phyloP scores from a whole-genome alignment of 2,329 filamentous ascomycete species.

The Septoria petroselini region DNA sequence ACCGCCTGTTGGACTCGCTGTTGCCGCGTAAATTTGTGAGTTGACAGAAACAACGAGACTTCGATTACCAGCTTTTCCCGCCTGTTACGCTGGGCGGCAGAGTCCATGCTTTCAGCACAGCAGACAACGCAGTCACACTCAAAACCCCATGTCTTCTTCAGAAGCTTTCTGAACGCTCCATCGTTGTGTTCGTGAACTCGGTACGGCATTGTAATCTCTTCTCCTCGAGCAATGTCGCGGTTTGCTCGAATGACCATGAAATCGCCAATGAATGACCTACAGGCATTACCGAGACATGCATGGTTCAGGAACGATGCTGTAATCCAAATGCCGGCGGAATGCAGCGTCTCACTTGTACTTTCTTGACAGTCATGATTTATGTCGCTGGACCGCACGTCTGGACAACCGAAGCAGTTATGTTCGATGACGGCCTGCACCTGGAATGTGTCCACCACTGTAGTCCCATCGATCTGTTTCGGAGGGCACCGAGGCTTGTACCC shows the following conservation, averaged over 20 bases:
- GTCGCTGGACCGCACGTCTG: neutral
- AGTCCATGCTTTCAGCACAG: neutral
- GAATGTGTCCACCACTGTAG: slow-evolving; percentile 21
- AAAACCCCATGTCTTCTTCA: neutral
- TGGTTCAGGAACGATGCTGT: slow-evolving; percentile 54
- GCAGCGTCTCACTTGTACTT: too few species aligned
- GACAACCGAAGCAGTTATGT: slow-evolving; percentile 22
- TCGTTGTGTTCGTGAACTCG: neutral
- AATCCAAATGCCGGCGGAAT: slow-evolving; percentile 48
- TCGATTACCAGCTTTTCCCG: slow-evolving; percentile 1
- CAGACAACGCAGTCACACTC: slow-evolving; percentile 3
- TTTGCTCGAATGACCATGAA: slow-evolving; percentile 52
- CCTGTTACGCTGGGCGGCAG: neutral
- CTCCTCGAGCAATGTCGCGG: slow-evolving; percentile 42
- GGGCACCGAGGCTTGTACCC: slow-evolving; percentile 17
- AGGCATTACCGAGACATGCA: slow-evolving; percentile 48
- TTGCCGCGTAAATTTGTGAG: too few species aligned
- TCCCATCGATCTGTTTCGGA: slow-evolving; percentile 15
- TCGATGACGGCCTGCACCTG: slow-evolving; percentile 17
- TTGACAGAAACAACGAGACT: slow-evolving; percentile 9
- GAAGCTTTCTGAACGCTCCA: neutral
- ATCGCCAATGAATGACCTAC: slow-evolving; percentile 53
- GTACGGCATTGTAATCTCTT: slow-evolving; percentile 42
- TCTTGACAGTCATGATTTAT: neutral
- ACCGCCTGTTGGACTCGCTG: too few species aligned